Conservation (phyloP, 805 yeast species). For the Teunomyces funiuensis region DNA sequence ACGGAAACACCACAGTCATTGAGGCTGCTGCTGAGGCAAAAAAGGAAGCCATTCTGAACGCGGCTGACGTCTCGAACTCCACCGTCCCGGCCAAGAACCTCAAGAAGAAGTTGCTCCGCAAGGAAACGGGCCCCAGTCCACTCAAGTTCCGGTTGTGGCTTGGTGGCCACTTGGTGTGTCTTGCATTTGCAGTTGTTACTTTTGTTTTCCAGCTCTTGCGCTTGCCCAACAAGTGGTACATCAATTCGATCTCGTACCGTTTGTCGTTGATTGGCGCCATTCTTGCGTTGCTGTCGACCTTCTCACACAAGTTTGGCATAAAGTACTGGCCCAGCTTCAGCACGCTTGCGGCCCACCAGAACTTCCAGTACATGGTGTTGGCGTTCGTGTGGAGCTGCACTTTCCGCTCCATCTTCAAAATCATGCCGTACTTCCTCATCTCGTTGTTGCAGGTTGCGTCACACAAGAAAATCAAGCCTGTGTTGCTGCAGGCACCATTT, state of each 20-base stretch:
- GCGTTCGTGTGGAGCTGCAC: slow-evolving; percentile 61
- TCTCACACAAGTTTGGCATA: slow-evolving; percentile 59
- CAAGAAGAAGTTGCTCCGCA: slow-evolving; percentile 32
- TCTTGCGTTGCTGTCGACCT: slow-evolving; percentile 51
- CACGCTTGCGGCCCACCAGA: slow-evolving; percentile 67
- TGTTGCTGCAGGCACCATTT: slow-evolving; percentile 36
- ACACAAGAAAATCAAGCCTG: slow-evolving; percentile 38
- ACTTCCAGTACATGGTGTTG: slow-evolving; percentile 66
- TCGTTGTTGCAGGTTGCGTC: slow-evolving; percentile 57
- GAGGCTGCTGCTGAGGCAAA: slow-evolving; percentile 1
- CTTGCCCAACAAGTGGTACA: slow-evolving; percentile 37
- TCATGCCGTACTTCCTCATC: slow-evolving; percentile 58
- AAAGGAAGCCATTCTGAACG: slow-evolving; percentile 10
- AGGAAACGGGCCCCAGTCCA: slow-evolving; percentile 30
- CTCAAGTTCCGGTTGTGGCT: slow-evolving; percentile 53
- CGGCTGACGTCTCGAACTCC: background rate
- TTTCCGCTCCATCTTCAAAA: slow-evolving; percentile 62
- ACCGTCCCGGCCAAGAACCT: slow-evolving; percentile 12
- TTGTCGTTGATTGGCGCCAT: slow-evolving; percentile 57
- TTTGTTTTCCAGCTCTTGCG: slow-evolving; percentile 39
- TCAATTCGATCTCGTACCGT: slow-evolving; percentile 55
- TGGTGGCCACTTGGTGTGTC: slow-evolving; percentile 50
- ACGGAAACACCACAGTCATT: background rate
- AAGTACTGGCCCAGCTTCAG: slow-evolving; percentile 58
- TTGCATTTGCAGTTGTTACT: slow-evolving; percentile 45